A percentile compares a stretch with the other conserved stretches of the same genome.
These are phyloP conservation scores for Massariosphaeria phaeospora DNA, from an alignment of 495 filamentous ascomycete genomes.

Conservation along the genomic window DNA sequence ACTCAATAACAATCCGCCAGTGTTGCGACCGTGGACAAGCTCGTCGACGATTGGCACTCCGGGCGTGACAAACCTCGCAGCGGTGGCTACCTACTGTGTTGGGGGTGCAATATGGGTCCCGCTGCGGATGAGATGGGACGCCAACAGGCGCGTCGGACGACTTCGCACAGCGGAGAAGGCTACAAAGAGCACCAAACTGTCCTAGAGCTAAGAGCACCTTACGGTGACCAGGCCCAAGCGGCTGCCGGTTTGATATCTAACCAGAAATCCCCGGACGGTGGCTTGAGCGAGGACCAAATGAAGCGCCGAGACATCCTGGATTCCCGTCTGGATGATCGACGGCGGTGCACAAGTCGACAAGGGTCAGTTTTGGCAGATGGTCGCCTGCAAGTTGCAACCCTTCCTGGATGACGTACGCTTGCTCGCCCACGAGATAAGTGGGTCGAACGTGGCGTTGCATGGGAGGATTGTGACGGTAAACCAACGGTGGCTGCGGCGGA, in stretches of 20 bases:
- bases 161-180: too few relatives aligned
- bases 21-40: too few relatives aligned
- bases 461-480: constrained; percentile 12
- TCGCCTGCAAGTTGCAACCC: constrained; percentile 25
- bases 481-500: constrained; percentile 17
- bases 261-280: constrained; percentile 30
- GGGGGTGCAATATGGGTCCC: too few relatives aligned
- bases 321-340: constrained; percentile 32
- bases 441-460: constrained; percentile 31
- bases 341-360: constrained; percentile 9
- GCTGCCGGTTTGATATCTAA: constrained; percentile 30
- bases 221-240: constrained; percentile 22
- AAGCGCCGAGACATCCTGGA: constrained; percentile 27
- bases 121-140: too few relatives aligned
- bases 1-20: too few relatives aligned
- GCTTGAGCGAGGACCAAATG: constrained; percentile 29
- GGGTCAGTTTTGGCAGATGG: constrained; percentile 6
- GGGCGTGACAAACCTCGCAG: too few relatives aligned
- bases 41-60: too few relatives aligned
- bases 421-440: constrained; percentile 29
- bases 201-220: not conserved
- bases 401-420: constrained; percentile 32
- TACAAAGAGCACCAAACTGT: too few relatives aligned
- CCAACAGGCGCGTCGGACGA: too few relatives aligned
- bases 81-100: too few relatives aligned